Conservation (phyloP, 257 asterid species). For the Solanum rostratum region DNA sequence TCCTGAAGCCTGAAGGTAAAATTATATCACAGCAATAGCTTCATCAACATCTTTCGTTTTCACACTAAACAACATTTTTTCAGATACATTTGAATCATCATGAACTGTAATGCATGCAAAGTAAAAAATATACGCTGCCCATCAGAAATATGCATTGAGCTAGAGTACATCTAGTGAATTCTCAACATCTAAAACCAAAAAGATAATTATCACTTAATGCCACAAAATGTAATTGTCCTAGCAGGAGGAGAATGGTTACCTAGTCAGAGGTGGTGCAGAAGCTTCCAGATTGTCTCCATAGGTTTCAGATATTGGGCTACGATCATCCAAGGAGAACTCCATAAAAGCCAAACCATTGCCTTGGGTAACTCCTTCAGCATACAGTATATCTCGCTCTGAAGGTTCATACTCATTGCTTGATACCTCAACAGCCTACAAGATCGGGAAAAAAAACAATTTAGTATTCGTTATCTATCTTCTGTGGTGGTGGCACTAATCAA, state of each 20-base stretch:
- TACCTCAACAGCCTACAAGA: slow-evolving; percentile 8
- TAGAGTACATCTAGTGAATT: not conserved
- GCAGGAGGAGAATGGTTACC: not conserved
- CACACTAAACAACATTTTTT: not conserved
- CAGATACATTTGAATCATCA: not conserved
- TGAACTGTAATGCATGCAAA: not conserved
- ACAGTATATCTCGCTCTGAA: slow-evolving; percentile 16
- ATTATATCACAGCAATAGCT: not conserved
- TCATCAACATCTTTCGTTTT: not conserved
- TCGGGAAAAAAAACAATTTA: not conserved
- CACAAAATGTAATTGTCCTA: not conserved
- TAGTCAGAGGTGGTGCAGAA: slow-evolving; percentile 8
- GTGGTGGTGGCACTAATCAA: not conserved
- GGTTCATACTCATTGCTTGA: slow-evolving; percentile 15
- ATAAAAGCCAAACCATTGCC: slow-evolving; percentile 16
- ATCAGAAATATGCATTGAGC: not conserved
- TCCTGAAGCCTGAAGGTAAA: not conserved
- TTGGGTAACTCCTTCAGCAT: slow-evolving; percentile 17
- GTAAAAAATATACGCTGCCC: not conserved
- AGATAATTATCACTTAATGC: not conserved
- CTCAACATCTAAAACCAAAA: not conserved
- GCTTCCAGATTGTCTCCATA: slow-evolving; percentile 11
- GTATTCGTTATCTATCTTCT: not conserved
- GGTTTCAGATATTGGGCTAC: slow-evolving; percentile 16
- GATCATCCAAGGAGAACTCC: slow-evolving; percentile 16